Evolutionary conservation across 169 alveolate genomes (phyloP).

Genomic region (Plasmodium inui): DNA sequence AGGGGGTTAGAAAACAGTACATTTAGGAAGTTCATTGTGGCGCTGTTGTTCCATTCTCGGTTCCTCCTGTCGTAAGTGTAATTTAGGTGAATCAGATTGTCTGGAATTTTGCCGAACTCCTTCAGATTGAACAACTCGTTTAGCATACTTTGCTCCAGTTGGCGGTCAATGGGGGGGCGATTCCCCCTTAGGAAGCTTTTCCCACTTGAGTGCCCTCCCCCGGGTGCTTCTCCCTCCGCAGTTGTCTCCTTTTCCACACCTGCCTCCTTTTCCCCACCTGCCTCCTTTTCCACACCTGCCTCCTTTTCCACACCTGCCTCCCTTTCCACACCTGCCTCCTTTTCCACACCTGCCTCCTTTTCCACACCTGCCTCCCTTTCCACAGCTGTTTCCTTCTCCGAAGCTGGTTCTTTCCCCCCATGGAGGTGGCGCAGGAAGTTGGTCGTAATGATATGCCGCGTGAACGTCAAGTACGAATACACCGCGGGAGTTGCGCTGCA

Average conservation of each 20-base stretch:
- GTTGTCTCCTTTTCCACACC: not conserved
- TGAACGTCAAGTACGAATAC: conserved; percentile 17
- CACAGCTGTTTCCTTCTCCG: not conserved
- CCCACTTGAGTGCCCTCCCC: not conserved
- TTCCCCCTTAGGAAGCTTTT: not conserved
- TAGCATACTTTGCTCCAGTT: conserved; percentile 18
- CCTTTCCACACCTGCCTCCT: too few species aligned
- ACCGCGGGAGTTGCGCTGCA: conserved; percentile 61
- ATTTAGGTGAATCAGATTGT: conserved; percentile 43
- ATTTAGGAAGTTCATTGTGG: conserved; percentile 22
- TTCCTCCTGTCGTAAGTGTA: conserved; percentile 32
- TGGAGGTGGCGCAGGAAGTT: conserved; percentile 1
- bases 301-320: not conserved
- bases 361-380: not conserved
- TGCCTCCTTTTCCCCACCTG: not conserved
- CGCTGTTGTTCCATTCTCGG: conserved; percentile 31
- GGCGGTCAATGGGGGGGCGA: not conserved
- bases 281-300: not conserved
- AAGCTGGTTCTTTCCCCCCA: not conserved
- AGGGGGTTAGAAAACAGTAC: conserved; percentile 52
- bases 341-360: not conserved
- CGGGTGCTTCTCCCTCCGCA: not conserved
- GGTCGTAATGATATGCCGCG: conserved; percentile 45
- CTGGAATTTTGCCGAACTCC: conserved; percentile 9
- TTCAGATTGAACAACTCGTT: conserved; percentile 33